A percentile compares a stretch with the other conserved stretches of the same genome.
Conservation (phyloP, 2,329 filamentous ascomycete species). For the Penicillium frequentans region DNA sequence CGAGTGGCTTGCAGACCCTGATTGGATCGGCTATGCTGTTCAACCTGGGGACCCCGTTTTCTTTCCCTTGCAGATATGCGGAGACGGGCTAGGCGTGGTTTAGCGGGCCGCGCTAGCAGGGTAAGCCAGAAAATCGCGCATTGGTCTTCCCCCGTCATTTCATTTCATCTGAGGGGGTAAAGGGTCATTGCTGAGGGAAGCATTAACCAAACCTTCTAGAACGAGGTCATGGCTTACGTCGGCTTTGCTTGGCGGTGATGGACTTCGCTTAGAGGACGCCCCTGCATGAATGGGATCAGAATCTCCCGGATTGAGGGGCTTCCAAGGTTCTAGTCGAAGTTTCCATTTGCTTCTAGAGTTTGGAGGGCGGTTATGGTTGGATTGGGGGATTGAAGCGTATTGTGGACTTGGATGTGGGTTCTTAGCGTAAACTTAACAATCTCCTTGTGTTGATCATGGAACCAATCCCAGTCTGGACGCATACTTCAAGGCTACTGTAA, state of each 20-base stretch:
- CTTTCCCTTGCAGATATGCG: neutral
- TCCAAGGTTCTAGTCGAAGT: neutral
- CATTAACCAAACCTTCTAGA: neutral
- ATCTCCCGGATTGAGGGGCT: neutral
- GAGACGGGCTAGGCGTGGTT: neutral
- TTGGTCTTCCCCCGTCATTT: neutral
- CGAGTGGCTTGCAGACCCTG: neutral
- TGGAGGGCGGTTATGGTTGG: neutral
- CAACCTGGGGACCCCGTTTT: neutral
- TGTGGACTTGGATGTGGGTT: neutral
- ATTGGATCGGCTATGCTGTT: neutral
- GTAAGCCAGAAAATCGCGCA: neutral
- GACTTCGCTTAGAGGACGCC: neutral
- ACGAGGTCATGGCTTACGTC: neutral
- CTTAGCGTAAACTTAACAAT: conserved; percentile 1
- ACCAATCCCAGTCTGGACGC: neutral
- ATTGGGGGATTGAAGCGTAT: too few species aligned
- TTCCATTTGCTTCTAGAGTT: neutral
- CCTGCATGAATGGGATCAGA: neutral
- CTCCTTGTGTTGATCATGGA: neutral
- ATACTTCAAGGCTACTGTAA: neutral
- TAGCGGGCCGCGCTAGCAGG: neutral
- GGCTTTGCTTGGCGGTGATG: neutral
- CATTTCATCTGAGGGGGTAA: neutral
- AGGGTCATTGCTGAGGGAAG: neutral